Evolutionary conservation across 208 protist species (phyloP), one percentile per base, ranked within the genome.

Genomic region (Leishmania martiniquensis): DNA sequence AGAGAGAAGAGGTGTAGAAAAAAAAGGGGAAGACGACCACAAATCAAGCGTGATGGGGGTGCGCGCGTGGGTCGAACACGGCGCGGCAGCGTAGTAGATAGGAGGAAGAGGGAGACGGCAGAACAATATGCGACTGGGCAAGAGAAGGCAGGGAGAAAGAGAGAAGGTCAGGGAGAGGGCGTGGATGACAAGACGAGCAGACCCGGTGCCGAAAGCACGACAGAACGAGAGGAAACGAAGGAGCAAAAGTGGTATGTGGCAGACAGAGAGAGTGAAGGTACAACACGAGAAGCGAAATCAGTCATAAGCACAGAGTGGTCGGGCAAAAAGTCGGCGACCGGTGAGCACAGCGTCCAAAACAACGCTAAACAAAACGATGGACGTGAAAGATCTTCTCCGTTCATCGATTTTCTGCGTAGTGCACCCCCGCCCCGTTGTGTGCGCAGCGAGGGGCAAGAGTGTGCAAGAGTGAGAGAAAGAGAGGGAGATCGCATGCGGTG

Each of bases 101-200:
- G 49, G 44, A 39, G 62, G 75, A 72, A n/a, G n/a, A n/a, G n/a
- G n/a, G 47, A 71, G 70, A 60, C 51, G 54, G n/a, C 2, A 49
- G 42, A 82, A 76, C 62, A 12, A 29, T 65, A 77, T 39, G 47
- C n/a, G 49, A 25, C 32, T 39, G 13, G 47, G 29, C 55, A 57
- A 52, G 47, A 39, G n/a, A 39, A 29, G 29, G 4, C 15, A n/a
- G 6, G 9, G 37, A 0, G 67, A 39, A 44, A 55, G 12, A 25
- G 13, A 71, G 29, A 54, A 25, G 25, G 37, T 12, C 13, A 76
- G 15, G n/a, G 66, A n/a, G 54, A 78, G 44, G 13, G 39, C 7
- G 63, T 69, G 22, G 63, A 1, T 25, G 25, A 49, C 32, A 49
- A 69, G 37, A 47, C 20, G 39, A 37, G 7, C 63, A 25, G 22